Base-by-base conservation (phyloP, 177 flowering plant species). In the Tripterygium wilfordii region DNA sequence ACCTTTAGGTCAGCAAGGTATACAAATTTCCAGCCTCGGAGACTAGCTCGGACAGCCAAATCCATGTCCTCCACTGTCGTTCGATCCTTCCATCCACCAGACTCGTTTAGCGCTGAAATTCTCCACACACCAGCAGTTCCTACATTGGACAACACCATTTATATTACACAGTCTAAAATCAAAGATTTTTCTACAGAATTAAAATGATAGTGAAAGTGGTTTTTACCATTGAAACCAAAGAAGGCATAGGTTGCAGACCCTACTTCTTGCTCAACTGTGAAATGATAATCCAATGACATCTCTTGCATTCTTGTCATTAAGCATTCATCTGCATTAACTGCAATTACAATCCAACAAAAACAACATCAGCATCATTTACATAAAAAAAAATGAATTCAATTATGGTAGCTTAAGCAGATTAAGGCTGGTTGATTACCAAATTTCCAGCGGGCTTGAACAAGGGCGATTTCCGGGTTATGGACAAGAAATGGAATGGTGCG, bases 391-490 rank as follows among this genome's bases (percentile, higher is more conserved):
- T n/a, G n/a, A n/a, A n/a, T n/a, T n/a, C n/a, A n/a, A n/a, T n/a
- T n/a, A n/a, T n/a, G n/a, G n/a, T n/a, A n/a, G n/a, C n/a, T n/a
- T n/a, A n/a, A n/a, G n/a, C n/a, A n/a, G n/a, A n/a, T n/a, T n/a
- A n/a, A n/a, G n/a, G n/a, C n/a, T n/a, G n/a, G n/a, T n/a, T n/a
- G n/a, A n/a, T 35, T 58, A 67, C 72, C 72, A 27, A 67, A 67
- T 41, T 42, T 58, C 72, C 72, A 67, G 20, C 72, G 72, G 23
- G 72, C 68, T 41, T 67, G 68, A 26, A 67, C 68, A 13, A 67
- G 72, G 12, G 62, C 72, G 9, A 67, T 19, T 12, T 63, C 52
- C 4, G 64, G 59, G 46, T 67, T 67, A 31, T 67, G 64, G 26
- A 58, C 42, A 1, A 67, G 65, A 30, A 58, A 67, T 0, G 72